A percentile compares a stretch with the other conserved stretches of the same genome.
Evolutionary conservation across 2,329 filamentous ascomycete genomes (phyloP).

Genomic region (Hypoxylon sp.): DNA sequence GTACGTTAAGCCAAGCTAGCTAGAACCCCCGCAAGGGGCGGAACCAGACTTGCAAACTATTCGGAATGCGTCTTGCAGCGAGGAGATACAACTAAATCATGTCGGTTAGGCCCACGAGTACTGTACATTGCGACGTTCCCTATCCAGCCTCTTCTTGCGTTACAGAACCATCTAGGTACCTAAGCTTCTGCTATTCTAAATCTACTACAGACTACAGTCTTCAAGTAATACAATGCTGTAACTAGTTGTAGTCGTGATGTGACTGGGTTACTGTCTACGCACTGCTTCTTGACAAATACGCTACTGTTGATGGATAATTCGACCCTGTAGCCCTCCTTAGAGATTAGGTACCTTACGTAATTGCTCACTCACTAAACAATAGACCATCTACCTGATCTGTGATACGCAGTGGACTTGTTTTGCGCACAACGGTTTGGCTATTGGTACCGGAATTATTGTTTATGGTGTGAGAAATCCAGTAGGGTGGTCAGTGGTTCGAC

Average conservation of each 20-base stretch:
- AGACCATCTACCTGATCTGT: not conserved
- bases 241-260: slow-evolving; percentile 23
- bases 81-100: slow-evolving; percentile 22
- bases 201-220: slow-evolving; percentile 5
- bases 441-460: not conserved
- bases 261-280: slow-evolving; percentile 15
- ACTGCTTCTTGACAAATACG: slow-evolving; percentile 19
- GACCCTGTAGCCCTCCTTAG: slow-evolving; percentile 9
- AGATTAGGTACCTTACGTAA: slow-evolving; percentile 14
- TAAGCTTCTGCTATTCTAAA: slow-evolving; percentile 1
- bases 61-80: slow-evolving; percentile 24
- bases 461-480: slow-evolving; percentile 4
- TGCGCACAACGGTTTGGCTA: slow-evolving; percentile 4
- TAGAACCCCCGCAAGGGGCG: slow-evolving; percentile 34
- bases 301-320: slow-evolving; percentile 9
- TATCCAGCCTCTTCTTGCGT: slow-evolving; percentile 12
- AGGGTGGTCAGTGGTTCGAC: not conserved
- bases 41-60: slow-evolving; percentile 37
- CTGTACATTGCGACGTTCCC: slow-evolving; percentile 34
- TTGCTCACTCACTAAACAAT: slow-evolving; percentile 14
- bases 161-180: slow-evolving; percentile 7
- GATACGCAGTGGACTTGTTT: not conserved
- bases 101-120: slow-evolving; percentile 15
- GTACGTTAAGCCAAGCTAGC: slow-evolving; percentile 22
- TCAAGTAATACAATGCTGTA: not conserved